Conservation (phyloP, 2,329 filamentous ascomycete genomes). For the Trichophyton mentagrophytes region DNA sequence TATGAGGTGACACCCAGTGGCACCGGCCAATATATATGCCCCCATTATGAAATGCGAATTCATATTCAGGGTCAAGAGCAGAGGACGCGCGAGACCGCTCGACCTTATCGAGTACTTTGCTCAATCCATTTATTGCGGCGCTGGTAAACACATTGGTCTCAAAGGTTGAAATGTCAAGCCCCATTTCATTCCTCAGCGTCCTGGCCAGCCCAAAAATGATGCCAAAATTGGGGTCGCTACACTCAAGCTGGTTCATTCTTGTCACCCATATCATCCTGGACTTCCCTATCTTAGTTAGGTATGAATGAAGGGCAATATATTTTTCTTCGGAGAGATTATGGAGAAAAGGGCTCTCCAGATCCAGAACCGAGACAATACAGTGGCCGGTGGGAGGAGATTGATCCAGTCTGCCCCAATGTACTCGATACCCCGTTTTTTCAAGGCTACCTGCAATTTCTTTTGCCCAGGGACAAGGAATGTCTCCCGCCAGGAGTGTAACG, state of each 20-base stretch:
- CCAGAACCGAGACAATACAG: conserved; percentile 1
- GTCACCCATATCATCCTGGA: conserved; percentile 11
- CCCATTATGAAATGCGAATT: background rate
- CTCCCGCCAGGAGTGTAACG: background rate
- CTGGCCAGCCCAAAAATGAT: conserved; percentile 6
- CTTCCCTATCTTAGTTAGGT: background rate
- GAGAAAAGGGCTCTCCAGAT: conserved; percentile 24
- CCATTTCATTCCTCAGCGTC: conserved; percentile 6
- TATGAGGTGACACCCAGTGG: background rate
- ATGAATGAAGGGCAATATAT: background rate
- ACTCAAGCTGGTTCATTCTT: background rate
- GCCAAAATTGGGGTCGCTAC: conserved; percentile 5
- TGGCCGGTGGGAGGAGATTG: background rate
- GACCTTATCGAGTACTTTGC: background rate
- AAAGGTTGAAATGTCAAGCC: conserved; percentile 6
- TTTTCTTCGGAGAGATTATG: conserved; percentile 21
- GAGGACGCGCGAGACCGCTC: background rate
- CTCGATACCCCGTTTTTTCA: background rate
- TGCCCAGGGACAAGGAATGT: background rate
- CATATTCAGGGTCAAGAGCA: background rate
- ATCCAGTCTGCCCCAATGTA: background rate
- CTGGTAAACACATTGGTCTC: conserved; percentile 1
- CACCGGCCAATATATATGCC: background rate
- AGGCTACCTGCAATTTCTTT: background rate
- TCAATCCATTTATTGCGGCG: background rate